These are phyloP conservation scores for Phalaenopsis equestris DNA, from an alignment of 106 monocot genomes.

Conservation along the genomic window DNA sequence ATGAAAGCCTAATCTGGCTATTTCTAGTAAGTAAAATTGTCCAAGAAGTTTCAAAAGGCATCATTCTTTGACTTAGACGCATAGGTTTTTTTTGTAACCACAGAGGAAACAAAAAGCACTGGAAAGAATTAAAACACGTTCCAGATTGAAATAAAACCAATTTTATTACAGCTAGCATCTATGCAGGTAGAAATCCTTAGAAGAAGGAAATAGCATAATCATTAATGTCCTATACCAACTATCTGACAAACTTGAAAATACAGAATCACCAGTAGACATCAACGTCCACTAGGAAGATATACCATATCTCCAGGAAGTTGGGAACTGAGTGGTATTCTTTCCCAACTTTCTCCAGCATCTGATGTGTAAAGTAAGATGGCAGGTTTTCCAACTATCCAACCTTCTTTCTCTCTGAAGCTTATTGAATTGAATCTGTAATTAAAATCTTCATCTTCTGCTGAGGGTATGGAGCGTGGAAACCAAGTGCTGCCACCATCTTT, in stretches of 20 bases:
- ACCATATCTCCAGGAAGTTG: constrained; percentile 96
- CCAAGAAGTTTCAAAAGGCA: not conserved
- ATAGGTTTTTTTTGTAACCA: not conserved
- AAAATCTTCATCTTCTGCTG: constrained; percentile 97
- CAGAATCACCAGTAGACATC: not conserved
- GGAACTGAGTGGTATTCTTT: constrained; percentile 85
- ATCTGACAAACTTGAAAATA: no score
- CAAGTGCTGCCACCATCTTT: constrained; percentile 92
- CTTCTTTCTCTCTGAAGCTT: constrained; percentile 87
- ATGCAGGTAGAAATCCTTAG: not conserved
- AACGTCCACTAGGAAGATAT: not conserved
- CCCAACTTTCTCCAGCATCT: constrained; percentile 90
- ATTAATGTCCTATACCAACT: not conserved
- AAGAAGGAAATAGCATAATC: constrained; percentile 1
- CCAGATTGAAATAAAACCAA: not conserved
- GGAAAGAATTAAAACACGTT: not conserved
- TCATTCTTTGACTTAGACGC: not conserved
- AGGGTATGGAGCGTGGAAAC: constrained; percentile 73
- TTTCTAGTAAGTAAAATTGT: not conserved
- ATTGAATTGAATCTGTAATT: constrained; percentile 98
- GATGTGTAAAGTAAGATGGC: constrained; percentile 85
- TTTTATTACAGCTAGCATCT: not conserved
- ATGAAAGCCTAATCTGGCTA: not conserved
- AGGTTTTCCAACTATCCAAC: constrained; percentile 98
- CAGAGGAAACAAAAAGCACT: not conserved